Evolutionary conservation across 1,139 yeast species (phyloP).

Genomic region (Candida neerlandica): DNA sequence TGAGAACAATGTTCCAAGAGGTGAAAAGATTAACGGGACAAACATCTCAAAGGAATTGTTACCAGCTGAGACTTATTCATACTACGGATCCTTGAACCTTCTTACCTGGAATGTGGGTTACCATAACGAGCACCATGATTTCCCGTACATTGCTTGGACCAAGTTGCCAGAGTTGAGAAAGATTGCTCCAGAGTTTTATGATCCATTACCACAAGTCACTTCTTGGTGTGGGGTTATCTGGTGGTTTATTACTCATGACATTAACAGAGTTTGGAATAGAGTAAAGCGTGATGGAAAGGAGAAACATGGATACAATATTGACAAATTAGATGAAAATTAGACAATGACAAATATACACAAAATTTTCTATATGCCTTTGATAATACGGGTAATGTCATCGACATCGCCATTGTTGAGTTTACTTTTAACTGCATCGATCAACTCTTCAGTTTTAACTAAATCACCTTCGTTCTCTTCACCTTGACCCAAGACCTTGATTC

Average conservation of each 20-base stretch:
- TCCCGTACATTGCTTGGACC: slow-evolving; percentile 93
- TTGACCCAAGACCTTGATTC: slow-evolving; percentile 86
- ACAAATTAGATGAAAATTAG: slow-evolving; percentile 26
- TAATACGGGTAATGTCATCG: slow-evolving; percentile 50
- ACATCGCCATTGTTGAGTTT: slow-evolving; percentile 60
- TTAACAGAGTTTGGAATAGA: slow-evolving; percentile 76
- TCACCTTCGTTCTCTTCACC: slow-evolving; percentile 89
- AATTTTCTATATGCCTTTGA: slow-evolving; percentile 9
- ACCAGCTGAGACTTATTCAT: slow-evolving; percentile 84
- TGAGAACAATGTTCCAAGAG: slow-evolving; percentile 52
- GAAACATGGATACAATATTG: slow-evolving; percentile 33
- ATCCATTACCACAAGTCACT: slow-evolving; percentile 72
- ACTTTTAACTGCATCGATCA: slow-evolving; percentile 56
- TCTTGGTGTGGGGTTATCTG: slow-evolving; percentile 81
- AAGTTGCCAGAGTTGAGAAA: slow-evolving; percentile 64
- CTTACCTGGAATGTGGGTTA: slow-evolving; percentile 93
- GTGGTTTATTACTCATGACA: slow-evolving; percentile 68
- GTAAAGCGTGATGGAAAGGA: slow-evolving; percentile 63
- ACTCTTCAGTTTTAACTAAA: slow-evolving; percentile 60
- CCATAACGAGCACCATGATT: slow-evolving; percentile 94
- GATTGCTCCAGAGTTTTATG: slow-evolving; percentile 81
- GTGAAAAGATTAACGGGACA: slow-evolving; percentile 14
- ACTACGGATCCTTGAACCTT: slow-evolving; percentile 76
- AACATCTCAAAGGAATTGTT: slow-evolving; percentile 35
- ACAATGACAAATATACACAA: slow-evolving; percentile 3